These are phyloP conservation scores for Sporothrix mexicana DNA, from an alignment of 2,329 filamentous ascomycete genomes.

Conservation along the genomic window DNA sequence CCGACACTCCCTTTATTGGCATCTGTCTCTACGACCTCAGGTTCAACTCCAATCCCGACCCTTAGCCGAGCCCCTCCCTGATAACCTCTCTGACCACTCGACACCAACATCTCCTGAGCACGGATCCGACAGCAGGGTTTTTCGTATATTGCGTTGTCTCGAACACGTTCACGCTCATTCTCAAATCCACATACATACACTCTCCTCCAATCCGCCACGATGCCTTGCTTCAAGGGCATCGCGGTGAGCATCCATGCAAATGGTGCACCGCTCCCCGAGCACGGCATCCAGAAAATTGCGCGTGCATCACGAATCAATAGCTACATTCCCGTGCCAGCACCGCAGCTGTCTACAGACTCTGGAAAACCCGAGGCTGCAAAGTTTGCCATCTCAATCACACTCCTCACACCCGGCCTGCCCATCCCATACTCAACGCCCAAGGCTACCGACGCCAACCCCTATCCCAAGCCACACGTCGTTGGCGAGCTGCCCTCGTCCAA, in stretches of 20 bases:
- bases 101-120: neutral
- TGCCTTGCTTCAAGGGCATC: constrained; percentile 99
- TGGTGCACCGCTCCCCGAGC: constrained; percentile 81
- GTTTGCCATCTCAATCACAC: constrained; percentile 97
- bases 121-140: neutral
- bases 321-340: constrained; percentile 94
- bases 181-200: neutral
- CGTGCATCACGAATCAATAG: constrained; percentile 91
- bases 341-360: constrained; percentile 72
- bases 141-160: neutral
- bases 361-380: constrained; percentile 89
- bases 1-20: neutral
- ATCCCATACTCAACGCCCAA: constrained; percentile 94
- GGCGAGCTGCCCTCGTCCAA: constrained; percentile 48
- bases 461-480: constrained; percentile 72
- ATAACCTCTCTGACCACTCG: too few species aligned
- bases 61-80: neutral
- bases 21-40: neutral
- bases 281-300: constrained; percentile 93
- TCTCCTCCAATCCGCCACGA: constrained; percentile 45
- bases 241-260: constrained; percentile 93
- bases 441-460: constrained; percentile 73
- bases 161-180: neutral
- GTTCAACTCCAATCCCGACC: neutral
- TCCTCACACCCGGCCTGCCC: constrained; percentile 84